Evolutionary conservation across 352 stramenopile species (phyloP).

Genomic region (Pythium biforme): DNA sequence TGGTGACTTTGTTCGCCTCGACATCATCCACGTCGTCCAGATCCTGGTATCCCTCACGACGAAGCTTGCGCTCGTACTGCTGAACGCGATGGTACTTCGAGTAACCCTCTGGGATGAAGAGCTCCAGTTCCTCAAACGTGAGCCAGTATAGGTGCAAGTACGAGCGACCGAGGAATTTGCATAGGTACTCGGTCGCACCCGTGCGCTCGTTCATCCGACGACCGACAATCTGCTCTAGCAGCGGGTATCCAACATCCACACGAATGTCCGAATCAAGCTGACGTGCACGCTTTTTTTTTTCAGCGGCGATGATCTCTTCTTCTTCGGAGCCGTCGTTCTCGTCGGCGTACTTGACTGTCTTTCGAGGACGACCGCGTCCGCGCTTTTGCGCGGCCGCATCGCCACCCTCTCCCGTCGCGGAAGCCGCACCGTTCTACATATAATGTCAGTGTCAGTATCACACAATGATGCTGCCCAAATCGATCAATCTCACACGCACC

Average conservation of each 20-base stretch:
- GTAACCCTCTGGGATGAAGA: conserved; percentile 84
- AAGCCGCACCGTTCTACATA: background rate
- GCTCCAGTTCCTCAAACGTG: conserved; percentile 82
- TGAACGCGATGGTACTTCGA: conserved; percentile 86
- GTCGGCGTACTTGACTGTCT: conserved; percentile 76
- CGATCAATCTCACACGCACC: background rate
- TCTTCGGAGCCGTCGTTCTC: conserved; percentile 67
- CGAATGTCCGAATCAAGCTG: conserved; percentile 71
- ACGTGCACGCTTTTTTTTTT: conserved; percentile 73
- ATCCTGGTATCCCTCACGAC: conserved; percentile 80
- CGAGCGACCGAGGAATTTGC: conserved; percentile 85
- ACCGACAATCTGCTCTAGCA: conserved; percentile 82
- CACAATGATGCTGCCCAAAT: background rate
- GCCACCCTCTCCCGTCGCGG: background rate
- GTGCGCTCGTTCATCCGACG: conserved; percentile 75
- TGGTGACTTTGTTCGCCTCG: conserved; percentile 83
- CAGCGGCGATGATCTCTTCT: conserved; percentile 46
- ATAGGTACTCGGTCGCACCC: conserved; percentile 78
- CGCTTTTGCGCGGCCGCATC: conserved; percentile 4
- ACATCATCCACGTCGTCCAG: conserved; percentile 87
- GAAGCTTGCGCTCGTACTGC: conserved; percentile 79
- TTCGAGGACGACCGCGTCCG: conserved; percentile 42
- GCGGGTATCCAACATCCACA: conserved; percentile 54
- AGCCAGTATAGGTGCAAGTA: conserved; percentile 90
- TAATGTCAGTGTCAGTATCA: background rate